Evolutionary conservation across 2,329 filamentous ascomycete genomes (phyloP), one percentile per base, ranked within the genome.

Genomic region (Alternaria postmessia): DNA sequence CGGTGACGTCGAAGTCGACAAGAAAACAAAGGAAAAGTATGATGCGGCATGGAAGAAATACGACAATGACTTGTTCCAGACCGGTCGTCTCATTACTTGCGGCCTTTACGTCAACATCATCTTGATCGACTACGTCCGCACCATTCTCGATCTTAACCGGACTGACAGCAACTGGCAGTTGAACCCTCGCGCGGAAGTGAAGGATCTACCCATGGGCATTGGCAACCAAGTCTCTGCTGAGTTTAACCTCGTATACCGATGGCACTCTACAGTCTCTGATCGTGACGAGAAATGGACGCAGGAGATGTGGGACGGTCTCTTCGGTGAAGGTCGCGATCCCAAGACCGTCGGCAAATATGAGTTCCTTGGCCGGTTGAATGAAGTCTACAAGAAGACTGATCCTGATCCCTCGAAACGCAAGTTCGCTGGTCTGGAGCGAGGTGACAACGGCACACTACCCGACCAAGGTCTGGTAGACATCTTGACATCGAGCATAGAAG

Each of bases 231-330:
- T 94, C 5, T 94, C 91, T 0, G 91, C 91, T 4, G 93, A 96
- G 80, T 96, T 96, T 83, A 96, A 95, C 73, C 84, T 96, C 9
- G 90, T 91, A 67, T 96, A 96, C 77, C 86, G 92, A 64, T 96
- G 92, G 92, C 92, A 96, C 80, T 92, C 91, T 3, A 89, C 90
- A 67, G 91, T 95, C 68, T 86, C 85, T 38, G 86, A 88, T 59
- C 88, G 87, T 64, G 93, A 96, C 70, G 92, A 95, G 72, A 84
- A 88, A 66, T 96, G 92, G 92, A 90, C 92, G 22, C 85, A 93
- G 67, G 82, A 89, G 20, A 59, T 80, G 46, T 78, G 72, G 70
- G 71, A 78, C n/a, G 62, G 67, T 4, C 59, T 80, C 22, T 80
- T 80, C 39, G 75, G 75, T 49, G 88, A 77, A 43, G 70, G 64